These are phyloP conservation scores for Kregervanrija fluxuum DNA, from an alignment of 805 yeast species.

Conservation along the genomic window DNA sequence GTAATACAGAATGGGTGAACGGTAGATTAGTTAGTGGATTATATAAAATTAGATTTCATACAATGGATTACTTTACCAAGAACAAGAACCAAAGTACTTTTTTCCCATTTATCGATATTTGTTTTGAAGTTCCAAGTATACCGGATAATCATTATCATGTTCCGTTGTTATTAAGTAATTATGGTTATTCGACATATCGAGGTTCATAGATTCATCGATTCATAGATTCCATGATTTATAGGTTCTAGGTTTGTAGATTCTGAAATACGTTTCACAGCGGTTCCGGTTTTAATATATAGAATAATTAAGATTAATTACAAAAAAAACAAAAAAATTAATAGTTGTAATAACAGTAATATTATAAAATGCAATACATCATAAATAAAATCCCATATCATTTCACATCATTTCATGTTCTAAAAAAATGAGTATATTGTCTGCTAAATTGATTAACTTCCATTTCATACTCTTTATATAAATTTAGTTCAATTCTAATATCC, in stretches of 20 bases:
- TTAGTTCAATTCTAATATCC: constrained; percentile 57
- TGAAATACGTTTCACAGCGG: too few species aligned
- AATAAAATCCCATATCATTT: neutral
- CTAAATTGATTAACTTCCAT: constrained; percentile 66
- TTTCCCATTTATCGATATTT: constrained; percentile 83
- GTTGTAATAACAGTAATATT: too few species aligned
- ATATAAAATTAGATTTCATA: constrained; percentile 71
- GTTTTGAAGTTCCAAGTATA: constrained; percentile 57
- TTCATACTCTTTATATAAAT: constrained; percentile 50
- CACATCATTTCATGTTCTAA: constrained; percentile 30
- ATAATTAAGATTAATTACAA: neutral
- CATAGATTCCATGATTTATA: too few species aligned
- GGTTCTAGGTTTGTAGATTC: too few species aligned
- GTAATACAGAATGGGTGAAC: constrained; percentile 31
- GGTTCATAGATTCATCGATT: constrained; percentile 33
- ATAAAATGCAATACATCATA: too few species aligned
- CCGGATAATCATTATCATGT: constrained; percentile 83
- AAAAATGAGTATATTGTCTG: constrained; percentile 57
- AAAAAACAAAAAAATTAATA: neutral
- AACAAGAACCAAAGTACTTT: constrained; percentile 42
- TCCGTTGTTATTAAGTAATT: constrained; percentile 77
- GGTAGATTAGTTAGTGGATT: constrained; percentile 45
- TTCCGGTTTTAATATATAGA: neutral
- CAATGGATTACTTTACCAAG: constrained; percentile 53
- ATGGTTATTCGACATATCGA: constrained; percentile 85